Evolutionary conservation across 1,139 yeast species (phyloP).

Genomic region (Geotrichum carabidarum): DNA sequence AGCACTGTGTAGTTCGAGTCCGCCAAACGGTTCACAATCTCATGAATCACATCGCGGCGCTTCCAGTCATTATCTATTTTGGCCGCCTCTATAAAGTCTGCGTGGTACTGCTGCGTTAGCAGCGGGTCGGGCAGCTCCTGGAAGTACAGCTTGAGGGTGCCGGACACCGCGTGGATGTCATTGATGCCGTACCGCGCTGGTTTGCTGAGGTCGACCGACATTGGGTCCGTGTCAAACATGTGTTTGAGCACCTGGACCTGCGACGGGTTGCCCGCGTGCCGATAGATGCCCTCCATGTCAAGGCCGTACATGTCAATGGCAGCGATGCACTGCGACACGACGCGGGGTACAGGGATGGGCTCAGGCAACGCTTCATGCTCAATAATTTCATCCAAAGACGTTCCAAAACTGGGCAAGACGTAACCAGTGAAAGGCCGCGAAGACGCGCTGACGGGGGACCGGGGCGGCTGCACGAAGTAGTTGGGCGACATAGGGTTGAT

Average conservation of each 20-base stretch:
- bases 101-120: constrained; percentile 60
- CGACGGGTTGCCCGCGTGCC: constrained; percentile 74
- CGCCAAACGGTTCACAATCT: constrained; percentile 80
- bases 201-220: constrained; percentile 54
- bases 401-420: constrained; percentile 58
- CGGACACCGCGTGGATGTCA: constrained; percentile 56
- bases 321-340: constrained; percentile 82
- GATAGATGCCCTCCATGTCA: constrained; percentile 81
- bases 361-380: constrained; percentile 67
- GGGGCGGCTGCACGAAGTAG: neutral
- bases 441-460: neutral
- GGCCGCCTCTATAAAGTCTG: constrained; percentile 76
- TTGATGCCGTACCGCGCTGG: constrained; percentile 43
- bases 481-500: neutral
- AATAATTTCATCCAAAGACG: constrained; percentile 67
- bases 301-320: constrained; percentile 80
- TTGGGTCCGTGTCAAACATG: constrained; percentile 72
- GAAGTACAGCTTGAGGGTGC: constrained; percentile 67
- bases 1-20: constrained; percentile 94
- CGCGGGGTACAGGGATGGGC: constrained; percentile 57
- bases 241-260: constrained; percentile 69
- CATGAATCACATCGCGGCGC: constrained; percentile 72
- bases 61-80: constrained; percentile 56
- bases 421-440: neutral
- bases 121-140: constrained; percentile 79